Conservation (phyloP, 2,329 filamentous ascomycete genomes). For the Penicillium occitanis region DNA sequence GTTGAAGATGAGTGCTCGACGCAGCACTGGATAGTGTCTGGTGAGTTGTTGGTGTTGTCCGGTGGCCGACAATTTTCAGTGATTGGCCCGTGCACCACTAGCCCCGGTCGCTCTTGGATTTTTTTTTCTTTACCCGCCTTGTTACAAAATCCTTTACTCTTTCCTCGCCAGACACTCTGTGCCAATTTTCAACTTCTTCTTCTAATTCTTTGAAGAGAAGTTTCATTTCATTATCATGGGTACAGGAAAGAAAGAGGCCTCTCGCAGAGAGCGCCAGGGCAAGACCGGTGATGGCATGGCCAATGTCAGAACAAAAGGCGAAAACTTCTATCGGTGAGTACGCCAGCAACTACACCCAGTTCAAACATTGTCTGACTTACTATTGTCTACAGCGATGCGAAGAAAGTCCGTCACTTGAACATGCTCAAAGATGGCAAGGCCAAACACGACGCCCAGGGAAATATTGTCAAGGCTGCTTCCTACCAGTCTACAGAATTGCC, state of each 20-base stretch:
- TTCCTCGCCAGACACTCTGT: constrained; percentile 26
- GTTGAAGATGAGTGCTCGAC: neutral
- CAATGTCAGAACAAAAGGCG: constrained; percentile 91
- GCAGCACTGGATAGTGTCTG: neutral
- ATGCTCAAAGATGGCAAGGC: constrained; percentile 87
- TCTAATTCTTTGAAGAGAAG: constrained; percentile 24
- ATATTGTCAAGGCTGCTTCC: constrained; percentile 78
- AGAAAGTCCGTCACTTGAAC: constrained; percentile 84
- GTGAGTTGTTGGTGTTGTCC: neutral
- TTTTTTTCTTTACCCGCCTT: constrained; percentile 28
- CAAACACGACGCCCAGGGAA: constrained; percentile 75
- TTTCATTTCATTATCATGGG: constrained; percentile 63
- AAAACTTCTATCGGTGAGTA: constrained; percentile 89
- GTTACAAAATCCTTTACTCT: constrained; percentile 26
- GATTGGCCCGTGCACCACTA: constrained; percentile 38
- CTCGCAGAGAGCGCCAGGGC: constrained; percentile 78
- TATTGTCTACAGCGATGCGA: constrained; percentile 57
- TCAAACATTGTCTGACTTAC: neutral
- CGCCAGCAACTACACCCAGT: neutral
- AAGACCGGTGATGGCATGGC: constrained; percentile 82
- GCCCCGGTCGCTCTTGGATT: constrained; percentile 34
- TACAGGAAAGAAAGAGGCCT: constrained; percentile 86
- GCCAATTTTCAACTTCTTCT: constrained; percentile 32
- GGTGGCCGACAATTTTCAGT: constrained; percentile 36
- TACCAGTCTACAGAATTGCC: constrained; percentile 83